Percentiles rank a stretch among this genome's conserved stretches.
Conservation (phyloP, 2,329 filamentous ascomycete species). For the Ophiostoma triangulosporum region DNA sequence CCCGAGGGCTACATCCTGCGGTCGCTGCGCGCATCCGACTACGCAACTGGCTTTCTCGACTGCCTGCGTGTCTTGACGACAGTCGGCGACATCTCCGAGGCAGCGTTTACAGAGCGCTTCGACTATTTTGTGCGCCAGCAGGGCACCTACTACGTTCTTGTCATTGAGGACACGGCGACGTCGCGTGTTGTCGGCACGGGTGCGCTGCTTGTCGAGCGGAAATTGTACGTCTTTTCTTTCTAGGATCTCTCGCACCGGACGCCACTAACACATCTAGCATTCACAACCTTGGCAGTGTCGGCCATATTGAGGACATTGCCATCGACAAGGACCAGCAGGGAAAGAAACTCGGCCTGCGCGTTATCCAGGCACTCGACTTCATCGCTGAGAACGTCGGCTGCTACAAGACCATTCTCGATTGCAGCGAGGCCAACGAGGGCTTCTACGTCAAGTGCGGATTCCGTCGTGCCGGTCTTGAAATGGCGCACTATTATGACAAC, state of each 20-base stretch:
- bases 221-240: slow-evolving; percentile 50
- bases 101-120: slow-evolving; percentile 65
- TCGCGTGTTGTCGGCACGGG: slow-evolving; percentile 75
- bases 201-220: slow-evolving; percentile 80
- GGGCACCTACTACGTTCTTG: slow-evolving; percentile 72
- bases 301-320: slow-evolving; percentile 96
- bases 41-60: slow-evolving; percentile 71
- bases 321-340: slow-evolving; percentile 92
- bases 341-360: slow-evolving; percentile 83
- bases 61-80: slow-evolving; percentile 84
- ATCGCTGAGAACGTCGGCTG: slow-evolving; percentile 81
- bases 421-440: slow-evolving; percentile 88
- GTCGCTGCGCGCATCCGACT: slow-evolving; percentile 66
- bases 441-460: slow-evolving; percentile 99
- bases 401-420: slow-evolving; percentile 96
- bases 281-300: slow-evolving; percentile 68
- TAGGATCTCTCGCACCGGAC: no score
- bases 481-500: slow-evolving; percentile 84
- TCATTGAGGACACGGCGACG: slow-evolving; percentile 58
- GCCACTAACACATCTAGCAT: slow-evolving; percentile 37
- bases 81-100: slow-evolving; percentile 71
- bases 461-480: slow-evolving; percentile 79
- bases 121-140: slow-evolving; percentile 64
- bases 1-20: slow-evolving; percentile 75
- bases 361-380: slow-evolving; percentile 87